phyloP scores from a whole-genome alignment of 257 asterid genomes.

The Nemophila menziesii region DNA sequence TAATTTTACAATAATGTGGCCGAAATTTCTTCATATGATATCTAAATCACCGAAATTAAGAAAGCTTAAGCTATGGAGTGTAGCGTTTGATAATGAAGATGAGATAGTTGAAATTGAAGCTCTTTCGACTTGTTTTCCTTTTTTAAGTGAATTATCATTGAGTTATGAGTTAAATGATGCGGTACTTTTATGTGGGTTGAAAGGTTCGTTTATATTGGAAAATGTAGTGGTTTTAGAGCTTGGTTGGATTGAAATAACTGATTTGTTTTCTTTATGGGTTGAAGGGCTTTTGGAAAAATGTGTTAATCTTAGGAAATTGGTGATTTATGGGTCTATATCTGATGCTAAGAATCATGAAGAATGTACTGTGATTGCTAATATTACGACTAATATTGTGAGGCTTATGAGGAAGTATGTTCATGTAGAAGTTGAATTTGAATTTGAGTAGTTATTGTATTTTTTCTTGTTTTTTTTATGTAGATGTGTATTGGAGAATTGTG shows the following conservation, averaged over 20 bases:
- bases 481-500: neutral
- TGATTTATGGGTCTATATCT: slow-evolving; percentile 66
- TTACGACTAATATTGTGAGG: slow-evolving; percentile 54
- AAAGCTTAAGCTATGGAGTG: slow-evolving; percentile 80
- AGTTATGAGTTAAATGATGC: slow-evolving; percentile 67
- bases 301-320: slow-evolving; percentile 56
- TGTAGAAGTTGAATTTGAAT: slow-evolving; percentile 68
- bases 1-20: slow-evolving; percentile 90
- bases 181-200: slow-evolving; percentile 57
- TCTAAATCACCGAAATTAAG: slow-evolving; percentile 58
- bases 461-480: neutral
- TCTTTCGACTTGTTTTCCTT: slow-evolving; percentile 72
- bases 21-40: slow-evolving; percentile 78
- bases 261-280: slow-evolving; percentile 64
- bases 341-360: slow-evolving; percentile 90
- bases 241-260: slow-evolving; percentile 77
- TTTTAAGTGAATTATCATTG: slow-evolving; percentile 52
- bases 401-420: slow-evolving; percentile 62
- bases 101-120: slow-evolving; percentile 76
- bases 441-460: slow-evolving; percentile 32
- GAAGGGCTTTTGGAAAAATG: slow-evolving; percentile 68
- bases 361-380: slow-evolving; percentile 56
- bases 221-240: slow-evolving; percentile 72
- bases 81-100: slow-evolving; percentile 81
- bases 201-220: slow-evolving; percentile 54